phyloP scores from a whole-genome alignment of 306 rosid species.

The Canavalia gladiata region DNA sequence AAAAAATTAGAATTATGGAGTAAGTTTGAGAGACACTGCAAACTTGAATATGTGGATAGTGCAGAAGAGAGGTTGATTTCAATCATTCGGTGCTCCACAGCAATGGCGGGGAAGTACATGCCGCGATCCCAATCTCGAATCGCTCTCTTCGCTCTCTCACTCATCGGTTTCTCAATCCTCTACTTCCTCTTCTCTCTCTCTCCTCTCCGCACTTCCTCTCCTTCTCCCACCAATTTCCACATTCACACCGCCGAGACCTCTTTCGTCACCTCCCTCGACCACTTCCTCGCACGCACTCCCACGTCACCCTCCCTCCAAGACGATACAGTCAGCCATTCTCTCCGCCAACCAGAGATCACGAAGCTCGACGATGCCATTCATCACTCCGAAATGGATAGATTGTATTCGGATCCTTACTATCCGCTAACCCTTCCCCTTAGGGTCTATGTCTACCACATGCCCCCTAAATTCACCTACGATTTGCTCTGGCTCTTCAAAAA shows the following conservation, averaged over 20 bases:
- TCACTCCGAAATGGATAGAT: conserved; percentile 43
- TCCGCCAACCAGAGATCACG: conserved; percentile 27
- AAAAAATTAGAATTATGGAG: no score
- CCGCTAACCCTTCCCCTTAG: conserved; percentile 63
- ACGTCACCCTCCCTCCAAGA: conserved; percentile 27
- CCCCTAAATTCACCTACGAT: conserved; percentile 81
- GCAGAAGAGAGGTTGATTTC: no score
- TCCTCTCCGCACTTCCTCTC: conserved; percentile 35
- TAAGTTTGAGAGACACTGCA: no score
- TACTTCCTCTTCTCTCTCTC: conserved; percentile 62
- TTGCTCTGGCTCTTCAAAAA: conserved; percentile 73
- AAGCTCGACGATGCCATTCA: conserved; percentile 60
- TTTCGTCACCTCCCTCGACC: conserved; percentile 76
- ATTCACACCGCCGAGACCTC: conserved; percentile 61
- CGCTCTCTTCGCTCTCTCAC: conserved; percentile 54
- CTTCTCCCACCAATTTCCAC: conserved; percentile 22
- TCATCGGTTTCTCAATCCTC: conserved; percentile 59
- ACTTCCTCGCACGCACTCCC: conserved; percentile 64
- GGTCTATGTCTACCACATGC: conserved; percentile 94
- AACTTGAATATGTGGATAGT: no score
- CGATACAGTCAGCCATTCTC: conserved; percentile 25
- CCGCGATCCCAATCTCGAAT: conserved; percentile 72
- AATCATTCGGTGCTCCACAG: not conserved
- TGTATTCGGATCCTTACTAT: conserved; percentile 63
- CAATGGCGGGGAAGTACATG: conserved; percentile 59